Evolutionary conservation across 345 rosid genomes (phyloP), one percentile per base, ranked within the genome.

Genomic region (Bruguiera sexangula): DNA sequence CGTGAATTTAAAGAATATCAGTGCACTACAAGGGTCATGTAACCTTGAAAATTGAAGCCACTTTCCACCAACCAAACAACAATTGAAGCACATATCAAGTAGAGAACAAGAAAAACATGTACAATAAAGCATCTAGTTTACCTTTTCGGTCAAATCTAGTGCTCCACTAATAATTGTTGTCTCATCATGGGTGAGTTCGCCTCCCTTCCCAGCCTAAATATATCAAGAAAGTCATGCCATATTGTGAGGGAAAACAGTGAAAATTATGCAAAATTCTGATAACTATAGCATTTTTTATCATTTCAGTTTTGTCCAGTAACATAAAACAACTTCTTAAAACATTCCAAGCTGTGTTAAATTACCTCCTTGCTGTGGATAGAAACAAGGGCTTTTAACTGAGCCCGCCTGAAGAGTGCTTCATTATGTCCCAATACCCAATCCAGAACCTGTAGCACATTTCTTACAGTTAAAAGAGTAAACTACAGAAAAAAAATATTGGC

Each of bases 181-280:
- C 85, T 95, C 97, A 72, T 95, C 99, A 71, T 88, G 99, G 18
- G 97, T 89, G 71, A 95, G 93, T 76, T 95, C 99, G 72, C 99
- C 99, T 11, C 99, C 99, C 74, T 87, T 90, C 57, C 97, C 99
- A 75, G 99, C 99, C 99, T 92, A 76, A 61, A 75, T 69, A 69
- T 63, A 48, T 68, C 54, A 74, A 54, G 69, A 84, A 66, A 54
- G 60, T 43, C 54, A 82, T 48, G 73, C 69, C 63, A 80, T 39
- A 10, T 20, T 37, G 73, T 75, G 73, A 70, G 70, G 74, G 68
- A 71, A 68, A 73, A 48, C 73, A 64, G 68, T 50, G 58, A 60
- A 66, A 69, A 58, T 15, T 15, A 27, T n/a, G 26, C 7, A 22
- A 72, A 68, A 18, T 10, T 48, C 61, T 57, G 5, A 18, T 59